Evolutionary conservation across 148 eudicot species (phyloP), one percentile per base, ranked within the genome.

Genomic region (Rhododendron ferrugineum): DNA sequence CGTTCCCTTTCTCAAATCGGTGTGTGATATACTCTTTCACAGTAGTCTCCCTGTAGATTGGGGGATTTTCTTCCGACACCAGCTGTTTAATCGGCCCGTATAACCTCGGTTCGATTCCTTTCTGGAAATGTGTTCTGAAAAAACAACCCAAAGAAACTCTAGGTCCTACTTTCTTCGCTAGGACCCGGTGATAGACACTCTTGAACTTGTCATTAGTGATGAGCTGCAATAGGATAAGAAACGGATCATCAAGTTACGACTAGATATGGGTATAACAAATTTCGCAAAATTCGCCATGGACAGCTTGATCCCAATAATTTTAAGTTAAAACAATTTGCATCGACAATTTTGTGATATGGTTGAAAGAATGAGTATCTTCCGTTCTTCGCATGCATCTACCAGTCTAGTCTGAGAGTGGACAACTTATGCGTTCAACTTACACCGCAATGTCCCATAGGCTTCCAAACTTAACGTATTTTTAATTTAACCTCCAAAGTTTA

Each of bases 1-100:
- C 86, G 1, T 37, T 72, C 3, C 81, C 84, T 72, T 70, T 84
- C 15, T 32, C 42, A 10, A n/a, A 22, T 62, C 4, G 54, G 76
- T 72, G 68, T 1, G 7, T 26, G 22, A 84, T 42, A n/a, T 50
- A 87, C 15, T 84, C 86, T 3, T 74, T 74, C 20, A 11, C 18
- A 5, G 46, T 36, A 15, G 46, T 74, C 78, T 18, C 78, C 46
- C 23, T 37, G 50, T 77, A 77, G 52, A 77, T 36, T 77, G 80
- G 80, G 52, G 80, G 80, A 44, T 77, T 44, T 77, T 77, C 16
- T 37, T 77, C 52, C 1, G 52, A 77, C 23, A 77, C 47, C 52
- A 77, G 2, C 84, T 92, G 94, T 85, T 90, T 91, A 52, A 94
- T 93, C 1, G 95, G 98, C 62, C 90, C 92, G 49, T 90, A 94